Conservation (phyloP, 2,329 filamentous ascomycete genomes). For the Delphinella strobiligena region DNA sequence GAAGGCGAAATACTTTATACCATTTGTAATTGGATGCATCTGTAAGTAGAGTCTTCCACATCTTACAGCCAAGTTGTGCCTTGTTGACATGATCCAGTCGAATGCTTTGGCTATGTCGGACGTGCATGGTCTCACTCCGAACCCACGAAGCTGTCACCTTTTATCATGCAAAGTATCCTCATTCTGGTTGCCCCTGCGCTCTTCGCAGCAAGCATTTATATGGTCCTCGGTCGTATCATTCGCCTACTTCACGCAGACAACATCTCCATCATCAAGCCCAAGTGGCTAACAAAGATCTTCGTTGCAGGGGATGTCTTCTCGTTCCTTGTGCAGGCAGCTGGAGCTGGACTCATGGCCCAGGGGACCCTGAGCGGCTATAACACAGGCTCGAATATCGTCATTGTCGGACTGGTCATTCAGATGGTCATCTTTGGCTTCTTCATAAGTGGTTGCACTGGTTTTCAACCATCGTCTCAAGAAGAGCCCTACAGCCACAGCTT, state of each 20-base stretch:
- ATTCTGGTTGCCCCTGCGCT: slow-evolving; percentile 38
- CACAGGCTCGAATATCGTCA: slow-evolving; percentile 31
- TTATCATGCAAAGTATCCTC: slow-evolving; percentile 32
- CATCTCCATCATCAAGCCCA: slow-evolving; percentile 29
- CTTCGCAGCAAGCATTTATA: slow-evolving; percentile 40
- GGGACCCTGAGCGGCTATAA: slow-evolving; percentile 21
- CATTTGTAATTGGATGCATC: slow-evolving; percentile 34
- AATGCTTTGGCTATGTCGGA: slow-evolving; percentile 41
- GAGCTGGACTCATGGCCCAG: slow-evolving; percentile 26
- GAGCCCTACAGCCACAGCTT: slow-evolving; percentile 11
- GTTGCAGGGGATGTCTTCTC: slow-evolving; percentile 36
- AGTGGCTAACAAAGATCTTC: slow-evolving; percentile 36
- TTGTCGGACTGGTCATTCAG: slow-evolving; percentile 38
- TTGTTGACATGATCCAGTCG: slow-evolving; percentile 20
- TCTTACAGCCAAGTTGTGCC: slow-evolving; percentile 8
- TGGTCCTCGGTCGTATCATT: slow-evolving; percentile 35
- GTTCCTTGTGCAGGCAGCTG: slow-evolving; percentile 35
- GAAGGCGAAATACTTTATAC: slow-evolving; percentile 28
- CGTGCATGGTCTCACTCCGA: slow-evolving; percentile 28
- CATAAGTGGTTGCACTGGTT: slow-evolving; percentile 20
- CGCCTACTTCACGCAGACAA: slow-evolving; percentile 28
- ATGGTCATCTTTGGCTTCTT: slow-evolving; percentile 40
- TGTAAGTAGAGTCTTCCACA: slow-evolving; percentile 33
- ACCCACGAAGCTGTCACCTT: slow-evolving; percentile 23
- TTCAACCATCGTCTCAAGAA: slow-evolving; percentile 17